Conservation (phyloP, 2,329 filamentous ascomycete genomes). For the Chrysosporium queenslandicum region DNA sequence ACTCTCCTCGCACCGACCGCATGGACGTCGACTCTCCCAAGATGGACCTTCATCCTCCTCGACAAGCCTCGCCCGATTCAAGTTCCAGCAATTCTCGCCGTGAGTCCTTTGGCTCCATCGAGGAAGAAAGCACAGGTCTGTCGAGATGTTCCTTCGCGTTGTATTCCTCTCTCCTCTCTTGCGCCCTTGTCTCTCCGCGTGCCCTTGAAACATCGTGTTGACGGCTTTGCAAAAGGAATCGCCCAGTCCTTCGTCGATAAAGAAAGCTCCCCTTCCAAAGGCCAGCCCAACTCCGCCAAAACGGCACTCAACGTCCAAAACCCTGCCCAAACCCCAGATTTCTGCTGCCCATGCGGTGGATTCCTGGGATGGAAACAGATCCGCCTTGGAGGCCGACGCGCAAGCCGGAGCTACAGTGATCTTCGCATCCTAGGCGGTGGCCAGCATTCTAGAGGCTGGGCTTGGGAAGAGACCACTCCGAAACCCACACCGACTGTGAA, state of each 20-base stretch:
- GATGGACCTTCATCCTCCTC: not conserved
- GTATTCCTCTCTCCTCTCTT: conserved; percentile 10
- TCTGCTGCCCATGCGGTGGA: conserved; percentile 39
- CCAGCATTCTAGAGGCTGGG: conserved; percentile 33
- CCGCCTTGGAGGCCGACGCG: conserved; percentile 34
- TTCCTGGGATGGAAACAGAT: conserved; percentile 40
- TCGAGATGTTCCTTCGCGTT: not conserved
- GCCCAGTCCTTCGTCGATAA: conserved; percentile 38
- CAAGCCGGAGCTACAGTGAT: conserved; percentile 39
- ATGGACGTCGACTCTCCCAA: conserved; percentile 2
- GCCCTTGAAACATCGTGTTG: not conserved
- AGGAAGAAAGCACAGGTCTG: conserved; percentile 36
- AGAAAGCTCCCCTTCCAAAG: conserved; percentile 22
- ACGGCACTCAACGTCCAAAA: conserved; percentile 26
- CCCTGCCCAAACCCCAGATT: conserved; percentile 27
- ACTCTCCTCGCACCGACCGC: not conserved
- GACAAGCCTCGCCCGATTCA: conserved; percentile 25
- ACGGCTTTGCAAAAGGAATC: conserved; percentile 25
- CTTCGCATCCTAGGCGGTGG: conserved; percentile 28
- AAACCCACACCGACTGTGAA: conserved; percentile 19
- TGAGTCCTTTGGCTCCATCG: conserved; percentile 36
- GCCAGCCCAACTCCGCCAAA: conserved; percentile 20
- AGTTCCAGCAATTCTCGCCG: conserved; percentile 34
- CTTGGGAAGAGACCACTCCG: conserved; percentile 28
- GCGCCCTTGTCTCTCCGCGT: not conserved